Evolutionary conservation across 2,329 filamentous ascomycete genomes (phyloP).

Genomic region (Coniella vitis): DNA sequence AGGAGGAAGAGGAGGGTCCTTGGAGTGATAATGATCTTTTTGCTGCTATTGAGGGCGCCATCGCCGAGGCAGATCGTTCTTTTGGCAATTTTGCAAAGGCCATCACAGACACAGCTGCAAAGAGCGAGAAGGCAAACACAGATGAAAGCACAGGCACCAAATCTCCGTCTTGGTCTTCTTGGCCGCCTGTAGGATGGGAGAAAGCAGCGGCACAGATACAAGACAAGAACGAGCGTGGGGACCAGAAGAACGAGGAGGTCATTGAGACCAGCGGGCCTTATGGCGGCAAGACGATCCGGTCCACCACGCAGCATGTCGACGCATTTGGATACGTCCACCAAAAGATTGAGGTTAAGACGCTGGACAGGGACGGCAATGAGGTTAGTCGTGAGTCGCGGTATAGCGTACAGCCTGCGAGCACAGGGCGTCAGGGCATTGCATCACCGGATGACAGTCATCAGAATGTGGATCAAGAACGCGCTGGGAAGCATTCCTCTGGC

Average conservation of each 20-base stretch:
- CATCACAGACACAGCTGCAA: conserved; percentile 17
- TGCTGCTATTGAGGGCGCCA: conserved; percentile 29
- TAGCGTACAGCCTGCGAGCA: conserved; percentile 16
- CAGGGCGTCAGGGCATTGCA: neutral
- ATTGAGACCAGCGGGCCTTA: conserved; percentile 10
- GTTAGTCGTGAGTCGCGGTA: conserved; percentile 32
- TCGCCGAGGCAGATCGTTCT: conserved; percentile 30
- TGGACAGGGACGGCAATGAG: conserved; percentile 35
- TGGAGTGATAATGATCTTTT: conserved; percentile 37
- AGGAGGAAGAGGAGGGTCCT: conserved; percentile 19
- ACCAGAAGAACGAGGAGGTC: conserved; percentile 11
- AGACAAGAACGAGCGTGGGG: neutral
- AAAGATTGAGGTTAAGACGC: conserved; percentile 32
- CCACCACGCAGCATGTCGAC: conserved; percentile 37
- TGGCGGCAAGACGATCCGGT: conserved; percentile 28
- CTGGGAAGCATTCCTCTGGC: conserved; percentile 4
- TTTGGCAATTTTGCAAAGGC: conserved; percentile 35
- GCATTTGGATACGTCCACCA: conserved; percentile 35
- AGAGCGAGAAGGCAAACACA: neutral
- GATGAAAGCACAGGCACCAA: too few species aligned
- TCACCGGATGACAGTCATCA: neutral
- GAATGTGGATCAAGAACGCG: conserved; percentile 11
- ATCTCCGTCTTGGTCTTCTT: neutral
- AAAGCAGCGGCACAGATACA: neutral
- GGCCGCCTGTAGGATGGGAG: conserved; percentile 3